Evolutionary conservation across 257 asterid species (phyloP), one percentile per base, ranked within the genome.

Genomic region (Solanum lycopersicoides): DNA sequence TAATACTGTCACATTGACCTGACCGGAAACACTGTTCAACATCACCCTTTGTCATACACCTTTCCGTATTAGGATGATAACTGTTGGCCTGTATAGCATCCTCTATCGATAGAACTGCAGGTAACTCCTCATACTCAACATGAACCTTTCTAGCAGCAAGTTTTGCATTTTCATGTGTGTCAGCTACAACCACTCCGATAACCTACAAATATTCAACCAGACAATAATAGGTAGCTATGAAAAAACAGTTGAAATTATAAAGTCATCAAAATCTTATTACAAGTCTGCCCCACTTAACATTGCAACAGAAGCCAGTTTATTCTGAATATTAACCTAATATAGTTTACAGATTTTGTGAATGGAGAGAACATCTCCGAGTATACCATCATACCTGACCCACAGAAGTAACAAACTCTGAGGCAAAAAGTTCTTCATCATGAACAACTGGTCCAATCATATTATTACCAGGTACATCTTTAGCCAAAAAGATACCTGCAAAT

Each of bases 91-190:
- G 86, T 84, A 97, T 88, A 86, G 99, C 97, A 53, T 97, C 99
- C 91, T 97, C 90, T 87, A 95, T 97, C 59, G 98, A 92, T 89
- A 97, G 85, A 86, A 97, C 91, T 77, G 99, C 95, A 23, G 98
- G 96, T 79, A 97, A 91, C 88, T 94, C 99, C 88, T 97, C 97
- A 89, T 95, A 97, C 87, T 93, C 90, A 86, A 95, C 84, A 34
- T 90, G 90, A 87, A 95, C 98, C 91, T 93, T 95, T 88, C 96
- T 95, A 88, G 99, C 98, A 86, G 98, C 97, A 39, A 45, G 87
- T 90, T 95, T 95, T 35, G 99, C 99, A 90, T 95, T 95, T 95
- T 95, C 99, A 85, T 95, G 98, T 23, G 99, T 97, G 93, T 97
- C 98, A 84, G 98, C 98, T 75, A 95, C 99, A 74, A 93, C 98